Evolutionary conservation across 2,329 filamentous ascomycete genomes (phyloP).

Genomic region (Xylogone sp.): DNA sequence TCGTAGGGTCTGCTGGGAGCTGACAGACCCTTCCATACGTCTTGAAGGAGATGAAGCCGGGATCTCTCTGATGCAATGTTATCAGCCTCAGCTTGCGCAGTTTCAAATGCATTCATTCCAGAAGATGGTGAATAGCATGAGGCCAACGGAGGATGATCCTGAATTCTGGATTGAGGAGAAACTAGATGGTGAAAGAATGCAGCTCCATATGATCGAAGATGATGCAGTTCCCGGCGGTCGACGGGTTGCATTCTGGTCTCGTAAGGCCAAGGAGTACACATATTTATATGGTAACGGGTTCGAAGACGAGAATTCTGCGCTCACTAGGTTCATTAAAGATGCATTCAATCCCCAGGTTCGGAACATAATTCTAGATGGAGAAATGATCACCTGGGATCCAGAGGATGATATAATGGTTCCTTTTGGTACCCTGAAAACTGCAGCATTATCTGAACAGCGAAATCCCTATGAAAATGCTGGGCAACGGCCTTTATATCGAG

Average conservation of each 20-base stretch:
- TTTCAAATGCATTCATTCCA: conserved; percentile 83
- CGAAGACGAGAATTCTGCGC: conserved; percentile 67
- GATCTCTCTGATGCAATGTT: conserved; percentile 86
- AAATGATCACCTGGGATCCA: conserved; percentile 99
- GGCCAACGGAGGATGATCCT: conserved; percentile 63
- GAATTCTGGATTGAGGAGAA: conserved; percentile 99
- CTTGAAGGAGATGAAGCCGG: conserved; percentile 73
- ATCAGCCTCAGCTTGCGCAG: conserved; percentile 91
- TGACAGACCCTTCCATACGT: conserved; percentile 68
- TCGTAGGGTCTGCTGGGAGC: conserved; percentile 89
- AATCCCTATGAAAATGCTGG: conserved; percentile 60
- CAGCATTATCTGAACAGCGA: conserved; percentile 74
- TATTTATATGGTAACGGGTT: conserved; percentile 84
- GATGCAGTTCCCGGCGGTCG: conserved; percentile 62
- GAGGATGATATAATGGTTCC: conserved; percentile 77
- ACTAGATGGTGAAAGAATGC: conserved; percentile 93
- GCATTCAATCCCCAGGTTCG: conserved; percentile 76
- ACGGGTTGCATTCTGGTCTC: conserved; percentile 85
- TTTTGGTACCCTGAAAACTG: conserved; percentile 92
- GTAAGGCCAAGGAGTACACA: conserved; percentile 94
- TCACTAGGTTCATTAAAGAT: conserved; percentile 74
- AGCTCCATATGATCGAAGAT: conserved; percentile 85
- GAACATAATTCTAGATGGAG: conserved; percentile 89
- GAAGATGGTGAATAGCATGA: conserved; percentile 68
- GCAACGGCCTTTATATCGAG: conserved; percentile 72